These are phyloP conservation scores for Strigomonas galati DNA, from an alignment of 208 protist species.

Conservation along the genomic window DNA sequence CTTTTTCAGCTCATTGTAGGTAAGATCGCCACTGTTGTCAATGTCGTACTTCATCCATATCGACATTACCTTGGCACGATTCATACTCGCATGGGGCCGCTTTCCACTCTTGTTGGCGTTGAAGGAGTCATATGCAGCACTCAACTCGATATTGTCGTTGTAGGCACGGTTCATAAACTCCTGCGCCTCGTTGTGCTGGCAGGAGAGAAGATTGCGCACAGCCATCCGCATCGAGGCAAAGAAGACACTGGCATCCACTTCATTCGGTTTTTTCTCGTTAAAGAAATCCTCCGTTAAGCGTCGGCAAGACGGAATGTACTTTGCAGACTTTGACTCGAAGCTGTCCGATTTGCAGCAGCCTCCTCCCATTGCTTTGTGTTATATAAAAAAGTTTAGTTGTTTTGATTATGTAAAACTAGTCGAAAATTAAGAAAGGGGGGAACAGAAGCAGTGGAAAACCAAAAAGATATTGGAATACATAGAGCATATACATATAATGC, in stretches of 20 bases:
- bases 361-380: slow-evolving; percentile 49
- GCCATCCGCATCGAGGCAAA: slow-evolving; percentile 56
- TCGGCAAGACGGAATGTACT: slow-evolving; percentile 34
- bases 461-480: too few relatives aligned
- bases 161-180: slow-evolving; percentile 47
- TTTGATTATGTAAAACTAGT: too few relatives aligned
- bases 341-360: slow-evolving; percentile 16
- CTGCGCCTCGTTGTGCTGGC: slow-evolving; percentile 33
- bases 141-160: slow-evolving; percentile 27
- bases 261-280: slow-evolving; percentile 13
- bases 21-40: slow-evolving; percentile 58
- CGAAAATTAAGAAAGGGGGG: too few relatives aligned
- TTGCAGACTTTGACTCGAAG: slow-evolving; percentile 21
- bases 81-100: slow-evolving; percentile 32
- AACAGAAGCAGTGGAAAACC: too few relatives aligned
- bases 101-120: slow-evolving; percentile 19
- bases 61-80: slow-evolving; percentile 59
- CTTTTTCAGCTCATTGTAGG: slow-evolving; percentile 36
- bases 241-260: slow-evolving; percentile 35
- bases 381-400: too few relatives aligned
- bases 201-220: slow-evolving; percentile 33
- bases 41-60: slow-evolving; percentile 65
- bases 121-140: slow-evolving; percentile 29
- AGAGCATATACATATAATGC: too few relatives aligned
- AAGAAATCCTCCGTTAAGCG: slow-evolving; percentile 52